phyloP scores from a whole-genome alignment of 345 rosid species.

The Populus alba region DNA sequence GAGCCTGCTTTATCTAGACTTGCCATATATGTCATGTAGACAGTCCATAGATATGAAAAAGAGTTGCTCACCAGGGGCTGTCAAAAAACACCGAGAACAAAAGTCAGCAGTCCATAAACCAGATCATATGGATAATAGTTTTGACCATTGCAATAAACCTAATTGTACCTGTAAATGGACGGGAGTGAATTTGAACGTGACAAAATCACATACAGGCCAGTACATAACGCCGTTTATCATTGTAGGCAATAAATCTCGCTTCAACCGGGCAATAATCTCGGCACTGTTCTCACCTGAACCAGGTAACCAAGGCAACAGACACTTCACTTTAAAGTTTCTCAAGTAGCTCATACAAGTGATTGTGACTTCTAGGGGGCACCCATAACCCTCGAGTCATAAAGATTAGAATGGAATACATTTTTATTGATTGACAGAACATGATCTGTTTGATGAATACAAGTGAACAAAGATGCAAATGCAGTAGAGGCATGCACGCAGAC shows the following conservation, averaged over 20 bases:
- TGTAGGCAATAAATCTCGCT: conserved; percentile 73
- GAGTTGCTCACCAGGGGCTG: conserved; percentile 94
- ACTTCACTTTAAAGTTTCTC: conserved; percentile 1
- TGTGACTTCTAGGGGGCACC: neutral
- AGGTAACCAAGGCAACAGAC: conserved; percentile 14
- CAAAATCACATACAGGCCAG: conserved; percentile 90
- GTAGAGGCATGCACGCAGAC: neutral
- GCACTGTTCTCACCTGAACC: conserved; percentile 59
- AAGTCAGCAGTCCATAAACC: neutral
- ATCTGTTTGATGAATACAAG: neutral
- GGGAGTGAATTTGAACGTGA: conserved; percentile 74
- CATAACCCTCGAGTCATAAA: neutral
- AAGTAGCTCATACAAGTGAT: neutral
- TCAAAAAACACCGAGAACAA: conserved; percentile 15
- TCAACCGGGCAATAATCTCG: conserved; percentile 65
- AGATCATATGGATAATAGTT: neutral
- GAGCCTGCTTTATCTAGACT: conserved; percentile 52
- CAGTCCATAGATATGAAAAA: conserved; percentile 86
- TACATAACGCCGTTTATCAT: conserved; percentile 68
- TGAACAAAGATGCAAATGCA: neutral
- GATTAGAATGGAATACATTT: neutral
- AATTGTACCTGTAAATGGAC: conserved; percentile 76
- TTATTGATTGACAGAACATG: neutral
- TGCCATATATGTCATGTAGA: conserved; percentile 89
- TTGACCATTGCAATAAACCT: neutral